A percentile compares a stretch with the other conserved stretches of the same genome.
phyloP scores from a whole-genome alignment of 1,284 basidiomycete species.

The Ustilago trichophora region DNA sequence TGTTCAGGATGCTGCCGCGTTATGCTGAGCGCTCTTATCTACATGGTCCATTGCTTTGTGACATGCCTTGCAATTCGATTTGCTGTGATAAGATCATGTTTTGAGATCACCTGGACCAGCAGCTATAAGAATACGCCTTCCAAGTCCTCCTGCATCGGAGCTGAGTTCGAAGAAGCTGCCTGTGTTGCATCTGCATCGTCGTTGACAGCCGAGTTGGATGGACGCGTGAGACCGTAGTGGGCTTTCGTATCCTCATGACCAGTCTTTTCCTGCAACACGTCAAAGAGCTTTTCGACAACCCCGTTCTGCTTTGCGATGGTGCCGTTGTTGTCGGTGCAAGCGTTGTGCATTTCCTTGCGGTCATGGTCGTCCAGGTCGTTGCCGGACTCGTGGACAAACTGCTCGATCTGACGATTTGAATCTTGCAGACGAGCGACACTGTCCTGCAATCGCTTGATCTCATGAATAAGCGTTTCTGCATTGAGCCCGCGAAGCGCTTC shows the following conservation, averaged over 20 bases:
- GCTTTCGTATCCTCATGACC: slow-evolving; percentile 7
- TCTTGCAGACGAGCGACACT: slow-evolving; percentile 28
- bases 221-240: slow-evolving; percentile 30
- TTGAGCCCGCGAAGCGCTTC: slow-evolving; percentile 35
- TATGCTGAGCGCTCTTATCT: too few relatives aligned
- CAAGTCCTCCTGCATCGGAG: slow-evolving; percentile 39
- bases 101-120: too few relatives aligned
- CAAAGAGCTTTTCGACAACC: slow-evolving; percentile 33
- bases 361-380: slow-evolving; percentile 21
- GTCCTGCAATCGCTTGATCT: slow-evolving; percentile 41
- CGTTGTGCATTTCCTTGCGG: slow-evolving; percentile 30
- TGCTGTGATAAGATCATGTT: too few relatives aligned
- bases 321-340: slow-evolving; percentile 37
- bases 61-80: too few relatives aligned
- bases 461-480: slow-evolving; percentile 35
- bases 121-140: slow-evolving; percentile 32
- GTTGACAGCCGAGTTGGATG: background rate
- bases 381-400: slow-evolving; percentile 31
- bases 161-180: background rate
- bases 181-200: background rate
- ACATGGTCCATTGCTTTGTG: too few relatives aligned
- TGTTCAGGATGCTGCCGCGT: too few relatives aligned
- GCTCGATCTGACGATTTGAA: slow-evolving; percentile 41
- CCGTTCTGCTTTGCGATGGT: slow-evolving; percentile 36
- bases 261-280: slow-evolving; percentile 31